phyloP scores from a whole-genome alignment of 768 basidiomycete genomes.

The Termitomyces sp. region DNA sequence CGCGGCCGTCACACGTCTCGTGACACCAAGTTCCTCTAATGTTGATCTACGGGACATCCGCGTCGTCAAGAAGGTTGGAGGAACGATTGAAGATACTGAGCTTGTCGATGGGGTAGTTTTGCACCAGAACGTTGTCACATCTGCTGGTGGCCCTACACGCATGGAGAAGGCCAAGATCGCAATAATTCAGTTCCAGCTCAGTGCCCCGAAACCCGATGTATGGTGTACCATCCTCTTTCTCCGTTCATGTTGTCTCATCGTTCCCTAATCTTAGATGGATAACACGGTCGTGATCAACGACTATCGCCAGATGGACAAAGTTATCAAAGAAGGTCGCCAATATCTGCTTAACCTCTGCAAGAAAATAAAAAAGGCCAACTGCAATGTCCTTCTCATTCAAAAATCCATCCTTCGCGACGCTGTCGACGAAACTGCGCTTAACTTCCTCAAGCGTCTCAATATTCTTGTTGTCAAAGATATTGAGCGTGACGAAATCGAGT shows the following conservation, averaged over 20 bases:
- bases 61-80: slow-evolving; percentile 96
- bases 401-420: slow-evolving; percentile 99
- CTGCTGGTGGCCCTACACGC: slow-evolving; percentile 89
- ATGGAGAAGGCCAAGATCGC: slow-evolving; percentile 99
- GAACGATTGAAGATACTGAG: slow-evolving; percentile 98
- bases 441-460: slow-evolving; percentile 94
- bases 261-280: slow-evolving; percentile 72
- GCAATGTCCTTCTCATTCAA: slow-evolving; percentile 98
- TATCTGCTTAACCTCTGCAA: slow-evolving; percentile 98
- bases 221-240: slow-evolving; percentile 20
- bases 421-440: slow-evolving; percentile 96
- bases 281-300: slow-evolving; percentile 99
- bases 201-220: slow-evolving; percentile 96
- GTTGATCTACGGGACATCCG: slow-evolving; percentile 96
- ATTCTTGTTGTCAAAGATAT: slow-evolving; percentile 97
- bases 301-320: slow-evolving; percentile 99
- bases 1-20: slow-evolving; percentile 88
- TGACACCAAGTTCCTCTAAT: slow-evolving; percentile 84
- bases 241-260: slow-evolving; percentile 2
- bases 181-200: slow-evolving; percentile 97
- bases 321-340: slow-evolving; percentile 97
- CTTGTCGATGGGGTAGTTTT: slow-evolving; percentile 96
- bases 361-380: slow-evolving; percentile 99
- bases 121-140: slow-evolving; percentile 88
- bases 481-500: slow-evolving; percentile 98